Conservation (phyloP, 176 grass and related monocot genomes). For the Ensete glaucum region DNA sequence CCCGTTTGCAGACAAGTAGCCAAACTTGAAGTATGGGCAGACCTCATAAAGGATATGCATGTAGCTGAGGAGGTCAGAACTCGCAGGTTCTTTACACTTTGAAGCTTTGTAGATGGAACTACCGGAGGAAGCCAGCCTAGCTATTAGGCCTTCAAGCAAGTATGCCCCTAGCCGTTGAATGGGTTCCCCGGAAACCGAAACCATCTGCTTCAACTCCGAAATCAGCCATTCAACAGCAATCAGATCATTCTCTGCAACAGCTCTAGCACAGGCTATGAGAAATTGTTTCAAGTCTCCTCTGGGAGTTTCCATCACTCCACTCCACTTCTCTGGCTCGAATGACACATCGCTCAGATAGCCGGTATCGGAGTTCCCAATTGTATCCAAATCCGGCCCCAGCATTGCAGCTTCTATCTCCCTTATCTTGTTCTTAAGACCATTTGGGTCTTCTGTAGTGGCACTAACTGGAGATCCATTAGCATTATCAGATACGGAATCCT, state of each 20-base stretch:
- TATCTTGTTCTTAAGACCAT: slow-evolving; percentile 6
- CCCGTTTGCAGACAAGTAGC: slow-evolving; percentile 18
- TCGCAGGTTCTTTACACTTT: slow-evolving; percentile 12
- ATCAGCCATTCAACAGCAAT: slow-evolving; percentile 5
- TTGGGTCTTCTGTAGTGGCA: slow-evolving; percentile 2
- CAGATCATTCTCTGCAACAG: slow-evolving; percentile 1
- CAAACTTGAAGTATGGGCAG: slow-evolving; percentile 21
- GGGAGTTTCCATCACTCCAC: not conserved
- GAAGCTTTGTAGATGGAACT: slow-evolving; percentile 21
- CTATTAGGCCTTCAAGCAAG: slow-evolving; percentile 16
- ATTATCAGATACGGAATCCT: not conserved
- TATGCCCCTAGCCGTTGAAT: slow-evolving; percentile 12
- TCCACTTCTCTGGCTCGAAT: not conserved
- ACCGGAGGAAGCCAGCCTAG: slow-evolving; percentile 10
- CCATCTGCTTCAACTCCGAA: slow-evolving; percentile 11
- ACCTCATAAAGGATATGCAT: slow-evolving; percentile 21
- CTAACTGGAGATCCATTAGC: slow-evolving; percentile 10
- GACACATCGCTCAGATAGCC: too few relatives aligned
- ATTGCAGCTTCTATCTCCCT: slow-evolving; percentile 1
- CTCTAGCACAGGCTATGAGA: slow-evolving; percentile 13
- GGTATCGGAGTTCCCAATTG: not conserved
- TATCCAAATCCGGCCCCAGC: slow-evolving; percentile 3
- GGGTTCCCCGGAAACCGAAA: slow-evolving; percentile 17
- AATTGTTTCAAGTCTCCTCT: slow-evolving; percentile 9
- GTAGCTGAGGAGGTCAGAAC: slow-evolving; percentile 16